Conservation (phyloP, 208 protist species). For the Strigomonas galati region DNA sequence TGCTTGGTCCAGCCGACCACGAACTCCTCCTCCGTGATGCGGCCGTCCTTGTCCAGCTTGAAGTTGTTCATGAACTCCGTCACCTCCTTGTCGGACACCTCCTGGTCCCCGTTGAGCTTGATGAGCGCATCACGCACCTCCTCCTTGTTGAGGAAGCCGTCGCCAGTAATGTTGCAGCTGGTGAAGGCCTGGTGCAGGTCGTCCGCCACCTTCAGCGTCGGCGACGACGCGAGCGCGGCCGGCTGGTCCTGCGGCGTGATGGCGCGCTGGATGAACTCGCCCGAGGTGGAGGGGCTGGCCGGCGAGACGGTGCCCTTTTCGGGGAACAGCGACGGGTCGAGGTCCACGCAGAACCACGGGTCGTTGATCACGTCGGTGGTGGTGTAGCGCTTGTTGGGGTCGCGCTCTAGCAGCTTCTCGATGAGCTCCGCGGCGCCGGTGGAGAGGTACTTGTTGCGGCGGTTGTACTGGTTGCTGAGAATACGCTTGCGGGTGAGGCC, state of each 20-base stretch:
- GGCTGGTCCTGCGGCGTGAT: slow-evolving; percentile 40
- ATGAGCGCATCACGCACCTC: slow-evolving; percentile 89
- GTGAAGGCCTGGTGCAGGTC: slow-evolving; percentile 75
- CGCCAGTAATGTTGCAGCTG: slow-evolving; percentile 72
- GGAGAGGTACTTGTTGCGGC: slow-evolving; percentile 73
- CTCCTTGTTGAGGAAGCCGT: slow-evolving; percentile 68
- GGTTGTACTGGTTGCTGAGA: slow-evolving; percentile 84
- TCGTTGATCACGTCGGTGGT: slow-evolving; percentile 74
- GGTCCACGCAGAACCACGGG: slow-evolving; percentile 79
- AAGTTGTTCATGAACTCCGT: slow-evolving; percentile 81
- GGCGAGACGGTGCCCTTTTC: slow-evolving; percentile 27
- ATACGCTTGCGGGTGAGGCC: slow-evolving; percentile 84
- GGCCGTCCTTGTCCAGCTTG: slow-evolving; percentile 55
- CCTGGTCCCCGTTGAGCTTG: slow-evolving; percentile 70
- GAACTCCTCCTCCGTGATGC: slow-evolving; percentile 88
- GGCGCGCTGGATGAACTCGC: slow-evolving; percentile 66
- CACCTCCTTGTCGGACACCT: slow-evolving; percentile 70
- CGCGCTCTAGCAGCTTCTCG: slow-evolving; percentile 58
- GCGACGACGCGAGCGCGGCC: slow-evolving; percentile 17
- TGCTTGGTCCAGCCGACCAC: slow-evolving; percentile 76
- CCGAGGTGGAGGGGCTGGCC: slow-evolving; percentile 26
- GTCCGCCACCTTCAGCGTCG: slow-evolving; percentile 33
- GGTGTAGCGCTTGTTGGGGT: slow-evolving; percentile 59
- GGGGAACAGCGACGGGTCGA: slow-evolving; percentile 65
- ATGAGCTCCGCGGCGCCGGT: slow-evolving; percentile 70